Conservation (phyloP, 2,329 filamentous ascomycete genomes). For the Sporothrix pseudoabietina region DNA sequence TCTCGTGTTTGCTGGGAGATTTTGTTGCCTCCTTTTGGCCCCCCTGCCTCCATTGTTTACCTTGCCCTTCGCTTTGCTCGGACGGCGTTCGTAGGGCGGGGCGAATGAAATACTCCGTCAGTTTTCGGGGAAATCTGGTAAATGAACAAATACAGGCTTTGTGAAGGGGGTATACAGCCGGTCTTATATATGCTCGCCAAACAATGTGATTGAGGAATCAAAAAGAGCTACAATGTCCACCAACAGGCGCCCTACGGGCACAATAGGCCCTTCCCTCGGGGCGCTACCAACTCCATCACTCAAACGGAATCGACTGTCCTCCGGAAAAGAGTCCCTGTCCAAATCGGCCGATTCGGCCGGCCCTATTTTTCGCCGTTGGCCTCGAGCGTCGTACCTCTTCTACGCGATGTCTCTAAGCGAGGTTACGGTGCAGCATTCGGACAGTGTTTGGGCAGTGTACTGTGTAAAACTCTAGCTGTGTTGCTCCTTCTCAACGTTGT, state of each 20-base stretch:
- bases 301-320: neutral
- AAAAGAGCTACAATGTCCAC: neutral
- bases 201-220: slow-evolving; percentile 2
- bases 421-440: neutral
- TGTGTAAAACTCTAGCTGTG: neutral
- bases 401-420: slow-evolving; percentile 7
- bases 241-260: neutral
- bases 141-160: neutral
- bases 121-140: neutral
- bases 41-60: neutral
- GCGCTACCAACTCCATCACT: slow-evolving; percentile 7
- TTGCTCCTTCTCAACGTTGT: neutral
- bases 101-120: neutral
- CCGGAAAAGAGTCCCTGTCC: neutral
- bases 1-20: neutral
- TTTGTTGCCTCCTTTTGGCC: neutral
- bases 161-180: neutral
- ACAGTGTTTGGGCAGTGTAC: neutral
- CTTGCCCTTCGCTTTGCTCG: neutral
- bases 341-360: neutral
- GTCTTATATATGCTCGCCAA: neutral
- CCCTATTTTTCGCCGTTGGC: neutral
- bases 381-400: neutral
- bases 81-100: neutral
- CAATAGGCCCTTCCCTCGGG: neutral